Conservation (phyloP, 495 filamentous ascomycete genomes). For the Penicillium nucicola region DNA sequence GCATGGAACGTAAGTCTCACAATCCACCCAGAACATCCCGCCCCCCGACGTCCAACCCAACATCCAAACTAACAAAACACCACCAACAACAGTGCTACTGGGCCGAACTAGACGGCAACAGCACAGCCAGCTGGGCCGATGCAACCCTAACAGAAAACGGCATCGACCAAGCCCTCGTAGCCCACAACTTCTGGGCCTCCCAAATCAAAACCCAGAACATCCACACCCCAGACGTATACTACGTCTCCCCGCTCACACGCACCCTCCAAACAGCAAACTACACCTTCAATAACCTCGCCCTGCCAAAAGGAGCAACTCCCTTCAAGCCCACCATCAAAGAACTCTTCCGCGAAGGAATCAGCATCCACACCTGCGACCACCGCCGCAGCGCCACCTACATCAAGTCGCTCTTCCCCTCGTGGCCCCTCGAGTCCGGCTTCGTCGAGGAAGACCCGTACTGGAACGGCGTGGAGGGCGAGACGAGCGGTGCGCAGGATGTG, state of each 20-base stretch:
- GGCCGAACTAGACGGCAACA: constrained; percentile 66
- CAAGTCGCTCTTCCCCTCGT: constrained; percentile 52
- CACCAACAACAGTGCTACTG: constrained; percentile 66
- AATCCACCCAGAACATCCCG: too few relatives aligned
- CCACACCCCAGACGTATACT: constrained; percentile 63
- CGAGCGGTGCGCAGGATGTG: constrained; percentile 49
- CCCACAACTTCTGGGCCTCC: constrained; percentile 62
- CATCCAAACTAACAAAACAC: too few relatives aligned
- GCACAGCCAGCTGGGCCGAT: constrained; percentile 64
- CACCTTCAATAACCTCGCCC: constrained; percentile 54
- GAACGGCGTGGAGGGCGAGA: constrained; percentile 54
- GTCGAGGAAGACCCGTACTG: constrained; percentile 60
- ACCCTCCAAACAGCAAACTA: constrained; percentile 62
- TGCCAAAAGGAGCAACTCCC: constrained; percentile 40
- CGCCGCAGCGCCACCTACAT: constrained; percentile 59
- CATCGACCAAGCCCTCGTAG: constrained; percentile 56
- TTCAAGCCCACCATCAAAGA: constrained; percentile 69
- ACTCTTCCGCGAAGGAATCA: constrained; percentile 66
- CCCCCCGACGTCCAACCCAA: too few relatives aligned
- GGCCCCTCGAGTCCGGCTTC: constrained; percentile 61
- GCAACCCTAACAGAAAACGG: constrained; percentile 62
- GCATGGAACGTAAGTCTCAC: constrained; percentile 61
- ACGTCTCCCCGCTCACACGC: constrained; percentile 65
- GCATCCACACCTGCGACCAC: constrained; percentile 77
- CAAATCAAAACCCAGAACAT: constrained; percentile 51